Conservation (phyloP, 179 eudicot genomes). For the Camellia oleifera region DNA sequence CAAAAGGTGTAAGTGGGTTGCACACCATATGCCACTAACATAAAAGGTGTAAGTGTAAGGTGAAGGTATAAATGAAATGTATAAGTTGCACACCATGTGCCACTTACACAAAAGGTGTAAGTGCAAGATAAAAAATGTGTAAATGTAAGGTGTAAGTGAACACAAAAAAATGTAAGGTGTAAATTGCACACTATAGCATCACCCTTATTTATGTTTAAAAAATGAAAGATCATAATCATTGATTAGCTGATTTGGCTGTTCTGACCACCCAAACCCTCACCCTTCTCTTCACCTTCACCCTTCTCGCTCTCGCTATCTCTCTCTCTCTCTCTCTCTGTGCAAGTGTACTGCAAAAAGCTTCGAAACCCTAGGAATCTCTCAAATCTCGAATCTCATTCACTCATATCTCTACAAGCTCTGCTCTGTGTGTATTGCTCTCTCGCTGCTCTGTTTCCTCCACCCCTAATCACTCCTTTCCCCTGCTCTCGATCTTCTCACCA, state of each 20-base stretch:
- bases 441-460: background rate
- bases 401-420: background rate
- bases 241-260: conserved; percentile 13
- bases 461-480: background rate
- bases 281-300: no score
- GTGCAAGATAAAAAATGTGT: no score
- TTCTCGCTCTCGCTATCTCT: background rate
- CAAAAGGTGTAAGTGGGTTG: no score
- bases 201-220: background rate
- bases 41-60: no score
- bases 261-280: background rate
- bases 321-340: conserved; percentile 8
- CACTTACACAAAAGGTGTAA: no score
- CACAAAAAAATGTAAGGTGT: no score
- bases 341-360: background rate
- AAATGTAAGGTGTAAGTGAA: no score
- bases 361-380: conserved; percentile 11
- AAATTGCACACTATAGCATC: no score
- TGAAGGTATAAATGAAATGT: no score
- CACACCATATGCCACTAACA: no score
- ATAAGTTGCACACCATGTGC: no score
- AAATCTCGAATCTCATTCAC: conserved; percentile 12
- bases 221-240: no score
- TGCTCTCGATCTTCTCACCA: conserved; percentile 11
- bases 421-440: background rate